A percentile compares a stretch with the other conserved stretches of the same genome.
Conservation (phyloP, 495 filamentous ascomycete species). For the Aspergillus sclerotiicarbonarius region DNA sequence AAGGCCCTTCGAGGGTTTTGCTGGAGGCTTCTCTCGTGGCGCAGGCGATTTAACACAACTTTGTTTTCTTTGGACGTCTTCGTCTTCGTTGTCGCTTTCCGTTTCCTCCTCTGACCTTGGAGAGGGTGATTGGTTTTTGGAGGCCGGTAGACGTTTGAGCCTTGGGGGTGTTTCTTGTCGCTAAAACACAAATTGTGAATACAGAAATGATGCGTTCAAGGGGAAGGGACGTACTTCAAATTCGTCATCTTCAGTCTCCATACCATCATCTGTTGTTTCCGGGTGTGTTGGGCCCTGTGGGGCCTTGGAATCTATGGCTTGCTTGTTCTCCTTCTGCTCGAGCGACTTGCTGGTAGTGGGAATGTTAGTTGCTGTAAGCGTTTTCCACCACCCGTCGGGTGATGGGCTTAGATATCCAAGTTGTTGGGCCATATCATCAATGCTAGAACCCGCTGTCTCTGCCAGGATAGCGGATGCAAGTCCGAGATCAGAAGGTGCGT, state of each 20-base stretch:
- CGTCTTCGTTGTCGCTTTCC: not conserved
- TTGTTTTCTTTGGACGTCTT: not conserved
- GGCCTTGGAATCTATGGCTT: not conserved
- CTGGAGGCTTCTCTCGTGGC: constrained; percentile 13
- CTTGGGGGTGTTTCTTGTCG: constrained; percentile 39
- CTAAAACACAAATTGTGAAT: constrained; percentile 21
- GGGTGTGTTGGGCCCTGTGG: constrained; percentile 1
- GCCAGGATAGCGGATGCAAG: constrained; percentile 28
- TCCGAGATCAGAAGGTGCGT: constrained; percentile 12
- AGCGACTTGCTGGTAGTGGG: constrained; percentile 4
- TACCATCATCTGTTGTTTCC: constrained; percentile 19
- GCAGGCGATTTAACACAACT: not conserved
- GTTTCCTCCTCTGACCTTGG: not conserved
- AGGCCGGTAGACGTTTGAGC: constrained; percentile 20
- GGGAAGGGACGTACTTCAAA: constrained; percentile 33
- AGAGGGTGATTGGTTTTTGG: not conserved
- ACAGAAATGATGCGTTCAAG: not conserved
- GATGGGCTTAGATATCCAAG: constrained; percentile 18
- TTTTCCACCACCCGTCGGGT: constrained; percentile 41
- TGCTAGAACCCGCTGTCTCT: constrained; percentile 20
- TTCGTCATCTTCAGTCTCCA: constrained; percentile 29
- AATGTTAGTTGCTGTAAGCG: constrained; percentile 17
- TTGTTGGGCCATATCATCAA: not conserved
- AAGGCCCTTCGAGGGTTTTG: constrained; percentile 15
- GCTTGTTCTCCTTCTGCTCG: constrained; percentile 6